A percentile compares a stretch with the other conserved stretches of the same genome.
phyloP scores from a whole-genome alignment of 1,139 yeast genomes.

The Nadsonia commutata region DNA sequence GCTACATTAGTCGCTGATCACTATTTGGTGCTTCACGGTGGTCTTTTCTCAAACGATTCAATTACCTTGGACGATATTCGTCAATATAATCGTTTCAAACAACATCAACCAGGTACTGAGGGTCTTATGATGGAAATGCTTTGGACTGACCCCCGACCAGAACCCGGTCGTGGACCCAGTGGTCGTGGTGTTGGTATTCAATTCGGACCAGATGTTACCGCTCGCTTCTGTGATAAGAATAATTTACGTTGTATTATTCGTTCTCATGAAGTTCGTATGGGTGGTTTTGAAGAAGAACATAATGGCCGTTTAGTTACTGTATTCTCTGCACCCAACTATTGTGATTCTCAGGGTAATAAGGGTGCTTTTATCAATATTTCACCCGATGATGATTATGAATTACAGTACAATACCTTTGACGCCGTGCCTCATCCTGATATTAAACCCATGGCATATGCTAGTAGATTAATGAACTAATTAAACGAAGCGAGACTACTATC shows the following conservation, averaged over 20 bases:
- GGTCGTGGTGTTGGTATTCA: slow-evolving; percentile 93
- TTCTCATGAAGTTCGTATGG: slow-evolving; percentile 90
- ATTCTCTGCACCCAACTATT: slow-evolving; percentile 94
- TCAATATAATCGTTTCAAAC: slow-evolving; percentile 46
- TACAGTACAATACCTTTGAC: slow-evolving; percentile 44
- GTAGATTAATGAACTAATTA: slow-evolving; percentile 21
- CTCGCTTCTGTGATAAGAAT: slow-evolving; percentile 56
- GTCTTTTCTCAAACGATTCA: slow-evolving; percentile 67
- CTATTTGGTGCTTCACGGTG: slow-evolving; percentile 90
- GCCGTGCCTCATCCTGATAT: slow-evolving; percentile 87
- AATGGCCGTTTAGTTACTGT: slow-evolving; percentile 77
- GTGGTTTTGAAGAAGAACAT: slow-evolving; percentile 81
- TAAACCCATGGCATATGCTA: slow-evolving; percentile 89
- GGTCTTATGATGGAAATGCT: slow-evolving; percentile 92
- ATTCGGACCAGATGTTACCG: slow-evolving; percentile 93
- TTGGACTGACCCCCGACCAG: slow-evolving; percentile 93
- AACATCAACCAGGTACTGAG: slow-evolving; percentile 74
- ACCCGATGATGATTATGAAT: slow-evolving; percentile 38
- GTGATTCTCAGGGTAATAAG: slow-evolving; percentile 78
- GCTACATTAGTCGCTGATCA: slow-evolving; percentile 66
- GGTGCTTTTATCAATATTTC: slow-evolving; percentile 74
- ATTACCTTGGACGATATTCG: slow-evolving; percentile 63
- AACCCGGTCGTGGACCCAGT: slow-evolving; percentile 68
- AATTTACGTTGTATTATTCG: slow-evolving; percentile 68
- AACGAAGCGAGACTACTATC: too few relatives aligned